phyloP scores from a whole-genome alignment of 2,329 filamentous ascomycete species.

The Rasamsonia emersonii region DNA sequence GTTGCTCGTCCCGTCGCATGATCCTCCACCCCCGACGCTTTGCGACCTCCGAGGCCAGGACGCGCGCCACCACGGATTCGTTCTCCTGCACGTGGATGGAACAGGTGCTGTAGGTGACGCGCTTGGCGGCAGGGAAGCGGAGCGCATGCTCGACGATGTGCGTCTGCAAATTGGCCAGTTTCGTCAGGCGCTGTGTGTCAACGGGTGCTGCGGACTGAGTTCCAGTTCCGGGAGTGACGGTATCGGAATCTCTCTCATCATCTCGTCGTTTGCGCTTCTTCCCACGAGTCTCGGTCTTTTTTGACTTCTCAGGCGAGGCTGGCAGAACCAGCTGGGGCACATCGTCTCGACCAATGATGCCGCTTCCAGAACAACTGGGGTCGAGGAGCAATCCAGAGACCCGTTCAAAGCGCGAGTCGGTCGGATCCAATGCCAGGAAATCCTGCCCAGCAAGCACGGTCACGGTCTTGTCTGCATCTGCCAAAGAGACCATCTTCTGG shows the following conservation, averaged over 20 bases:
- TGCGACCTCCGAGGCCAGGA: slow-evolving; percentile 61
- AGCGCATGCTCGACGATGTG: slow-evolving; percentile 77
- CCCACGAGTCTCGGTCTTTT: slow-evolving; percentile 10
- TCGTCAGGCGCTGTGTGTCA: slow-evolving; percentile 54
- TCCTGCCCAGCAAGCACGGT: slow-evolving; percentile 70
- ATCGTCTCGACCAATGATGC: slow-evolving; percentile 83
- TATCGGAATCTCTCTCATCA: slow-evolving; percentile 11
- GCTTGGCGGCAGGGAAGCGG: slow-evolving; percentile 62
- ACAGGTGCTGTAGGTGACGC: slow-evolving; percentile 89
- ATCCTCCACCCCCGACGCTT: slow-evolving; percentile 65
- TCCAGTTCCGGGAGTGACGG: slow-evolving; percentile 10
- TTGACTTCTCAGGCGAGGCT: slow-evolving; percentile 12
- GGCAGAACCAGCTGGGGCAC: slow-evolving; percentile 60
- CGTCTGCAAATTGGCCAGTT: slow-evolving; percentile 74
- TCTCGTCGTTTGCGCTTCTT: slow-evolving; percentile 38
- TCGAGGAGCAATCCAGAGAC: slow-evolving; percentile 81
- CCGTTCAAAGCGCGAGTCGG: slow-evolving; percentile 50
- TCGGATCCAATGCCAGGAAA: slow-evolving; percentile 68
- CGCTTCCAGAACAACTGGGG: slow-evolving; percentile 91
- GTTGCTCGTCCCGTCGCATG: slow-evolving; percentile 62
- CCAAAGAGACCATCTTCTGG: slow-evolving; percentile 68
- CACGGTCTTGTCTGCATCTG: slow-evolving; percentile 60
- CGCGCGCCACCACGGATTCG: slow-evolving; percentile 68
- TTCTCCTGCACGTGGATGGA: slow-evolving; percentile 84
- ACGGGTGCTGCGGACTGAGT: slow-evolving; percentile 22